Base-by-base conservation (phyloP, 1,139 yeast species). In the Pichia norvegensis region DNA sequence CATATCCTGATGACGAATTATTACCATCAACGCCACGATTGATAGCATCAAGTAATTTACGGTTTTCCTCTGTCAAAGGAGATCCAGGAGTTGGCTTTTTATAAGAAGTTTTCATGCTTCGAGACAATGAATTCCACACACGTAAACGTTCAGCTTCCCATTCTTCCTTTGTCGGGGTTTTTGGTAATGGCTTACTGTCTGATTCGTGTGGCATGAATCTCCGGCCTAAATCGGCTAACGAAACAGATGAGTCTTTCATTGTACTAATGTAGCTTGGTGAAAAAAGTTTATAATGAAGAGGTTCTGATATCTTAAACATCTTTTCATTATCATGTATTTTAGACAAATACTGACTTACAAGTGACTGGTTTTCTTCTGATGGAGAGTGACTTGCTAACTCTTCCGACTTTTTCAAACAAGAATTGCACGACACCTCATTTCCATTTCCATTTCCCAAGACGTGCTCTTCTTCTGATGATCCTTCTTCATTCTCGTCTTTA, bases 1-100 rank as follows among this genome's bases (percentile, higher is more conserved):
- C 79, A 48, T 75, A 68, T 1, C 94, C 95, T 33, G 75, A 74
- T 27, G 73, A 79, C 4, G 52, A 45, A 23, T 50, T 49, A 43
- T 79, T 86, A 9, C 95, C 95, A 63, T 86, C 95, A 14, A 85
- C 95, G 6, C 95, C 94, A 53, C 95, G 72, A 43, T 77, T 71
- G 43, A 86, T 81, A 45, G 84, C 76, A 62, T 86, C 95, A 38
- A 86, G 67, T 48, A 69, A 61, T 57, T 76, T 76, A 37, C 71
- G 70, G 47, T 74, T 75, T 33, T 76, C 81, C n/a, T 69, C 71
- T n/a, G 76, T 73, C 61, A 85, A 61, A 22, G 67, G 65, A 1
- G 78, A 66, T 21, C 82, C 81, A 1, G 95, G 95, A 1, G 73
- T 64, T 1, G 95, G 95, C 55, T 79, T 81, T 47, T 85, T 74